Evolutionary conservation across 2,329 filamentous ascomycete species (phyloP).

Genomic region (Pestalotiopsis sp.): DNA sequence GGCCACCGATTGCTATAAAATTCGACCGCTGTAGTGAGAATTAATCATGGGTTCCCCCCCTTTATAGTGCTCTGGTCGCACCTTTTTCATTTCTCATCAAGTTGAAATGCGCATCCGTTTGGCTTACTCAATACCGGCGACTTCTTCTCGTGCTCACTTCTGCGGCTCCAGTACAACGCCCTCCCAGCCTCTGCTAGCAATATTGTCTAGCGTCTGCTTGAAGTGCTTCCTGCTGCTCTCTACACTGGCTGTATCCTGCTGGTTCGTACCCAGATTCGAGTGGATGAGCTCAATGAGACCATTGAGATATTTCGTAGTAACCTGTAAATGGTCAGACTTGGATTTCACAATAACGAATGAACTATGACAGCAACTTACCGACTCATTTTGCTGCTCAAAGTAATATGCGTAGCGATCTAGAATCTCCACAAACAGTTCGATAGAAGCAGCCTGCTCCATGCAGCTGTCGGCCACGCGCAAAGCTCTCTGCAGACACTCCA

Average conservation of each 20-base stretch:
- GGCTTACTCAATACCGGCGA: not conserved
- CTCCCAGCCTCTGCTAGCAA: constrained; percentile 88
- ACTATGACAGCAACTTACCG: constrained; percentile 50
- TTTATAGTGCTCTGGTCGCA: not conserved
- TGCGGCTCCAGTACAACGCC: constrained; percentile 76
- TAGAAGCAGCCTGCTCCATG: constrained; percentile 97
- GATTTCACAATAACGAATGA: not conserved
- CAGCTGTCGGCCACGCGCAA: constrained; percentile 96
- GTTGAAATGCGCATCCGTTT: not conserved
- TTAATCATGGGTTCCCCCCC: not conserved
- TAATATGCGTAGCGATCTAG: constrained; percentile 98
- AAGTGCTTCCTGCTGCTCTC: constrained; percentile 95
- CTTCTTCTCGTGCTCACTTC: constrained; percentile 27
- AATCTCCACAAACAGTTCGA: constrained; percentile 98
- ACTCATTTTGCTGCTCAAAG: constrained; percentile 98
- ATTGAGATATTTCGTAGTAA: constrained; percentile 97
- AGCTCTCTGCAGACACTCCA: constrained; percentile 94
- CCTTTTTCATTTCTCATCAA: not conserved
- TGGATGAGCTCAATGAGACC: constrained; percentile 98
- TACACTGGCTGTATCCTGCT: constrained; percentile 77
- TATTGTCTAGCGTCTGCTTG: constrained; percentile 91
- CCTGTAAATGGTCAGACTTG: constrained; percentile 36
- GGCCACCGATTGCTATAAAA: not conserved
- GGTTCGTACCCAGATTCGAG: constrained; percentile 87
- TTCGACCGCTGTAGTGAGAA: not conserved